phyloP scores from a whole-genome alignment of 192 early-diverging fungal genomes.

The Cladochytrium replicatum region DNA sequence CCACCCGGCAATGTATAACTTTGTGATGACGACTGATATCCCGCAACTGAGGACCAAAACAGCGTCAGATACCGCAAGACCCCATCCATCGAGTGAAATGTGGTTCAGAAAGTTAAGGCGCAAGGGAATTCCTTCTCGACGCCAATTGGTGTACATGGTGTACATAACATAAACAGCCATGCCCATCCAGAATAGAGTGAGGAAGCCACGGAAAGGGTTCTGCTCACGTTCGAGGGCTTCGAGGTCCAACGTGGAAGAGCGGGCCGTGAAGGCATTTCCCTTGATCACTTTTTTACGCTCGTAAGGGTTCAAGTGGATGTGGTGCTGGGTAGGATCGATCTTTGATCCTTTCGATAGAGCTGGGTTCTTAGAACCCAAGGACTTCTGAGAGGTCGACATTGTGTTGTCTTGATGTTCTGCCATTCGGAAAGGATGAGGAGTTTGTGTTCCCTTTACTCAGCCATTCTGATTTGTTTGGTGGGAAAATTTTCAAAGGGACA shows the following conservation, averaged over 20 bases:
- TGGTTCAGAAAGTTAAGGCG: constrained; percentile 41
- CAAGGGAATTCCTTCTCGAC: constrained; percentile 41
- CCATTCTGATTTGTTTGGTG: too few relatives aligned
- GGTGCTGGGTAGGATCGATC: too few relatives aligned
- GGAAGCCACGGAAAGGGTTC: constrained; percentile 56
- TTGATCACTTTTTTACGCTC: too few relatives aligned
- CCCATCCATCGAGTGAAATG: constrained; percentile 52
- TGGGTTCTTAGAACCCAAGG: too few relatives aligned
- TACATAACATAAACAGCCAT: constrained; percentile 63
- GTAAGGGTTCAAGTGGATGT: too few relatives aligned
- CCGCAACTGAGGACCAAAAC: constrained; percentile 58
- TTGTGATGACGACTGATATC: constrained; percentile 50
- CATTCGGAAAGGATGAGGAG: too few relatives aligned
- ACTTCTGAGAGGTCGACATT: too few relatives aligned
- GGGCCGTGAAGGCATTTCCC: constrained; percentile 22
- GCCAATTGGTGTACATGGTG: constrained; percentile 46
- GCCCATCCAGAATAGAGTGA: constrained; percentile 73
- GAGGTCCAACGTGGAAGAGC: constrained; percentile 23
- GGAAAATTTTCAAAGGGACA: too few relatives aligned
- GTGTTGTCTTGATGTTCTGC: too few relatives aligned
- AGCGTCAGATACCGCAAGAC: constrained; percentile 62
- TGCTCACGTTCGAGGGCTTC: constrained; percentile 18
- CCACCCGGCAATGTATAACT: constrained; percentile 37
- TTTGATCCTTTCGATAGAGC: too few relatives aligned
- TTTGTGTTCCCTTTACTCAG: too few relatives aligned